phyloP scores from a whole-genome alignment of 345 rosid species.

The Erucastrum elatum region DNA sequence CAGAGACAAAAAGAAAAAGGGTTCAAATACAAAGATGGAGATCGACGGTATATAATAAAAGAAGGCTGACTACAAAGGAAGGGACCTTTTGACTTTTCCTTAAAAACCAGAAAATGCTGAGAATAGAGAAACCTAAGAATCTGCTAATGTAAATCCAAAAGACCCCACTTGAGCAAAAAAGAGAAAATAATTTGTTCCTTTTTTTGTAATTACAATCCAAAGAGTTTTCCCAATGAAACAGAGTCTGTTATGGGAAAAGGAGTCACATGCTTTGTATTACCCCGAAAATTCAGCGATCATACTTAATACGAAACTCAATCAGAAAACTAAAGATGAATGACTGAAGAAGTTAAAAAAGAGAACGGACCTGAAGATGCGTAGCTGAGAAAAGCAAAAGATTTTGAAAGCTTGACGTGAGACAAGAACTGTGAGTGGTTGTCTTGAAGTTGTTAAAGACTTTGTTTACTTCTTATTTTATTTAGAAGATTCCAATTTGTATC shows the following conservation, averaged over 20 bases:
- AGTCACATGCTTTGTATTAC: slow-evolving; percentile 16
- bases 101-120: not conserved
- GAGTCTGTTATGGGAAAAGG: slow-evolving; percentile 12
- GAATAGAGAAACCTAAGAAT: not conserved
- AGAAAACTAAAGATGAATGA: not conserved
- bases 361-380: slow-evolving; percentile 29
- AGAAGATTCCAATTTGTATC: slow-evolving; percentile 4
- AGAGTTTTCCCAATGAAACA: slow-evolving; percentile 27
- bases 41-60: slow-evolving; percentile 6
- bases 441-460: slow-evolving; percentile 3
- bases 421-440: slow-evolving; percentile 3
- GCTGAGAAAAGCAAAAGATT: slow-evolving; percentile 15
- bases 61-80: not conserved
- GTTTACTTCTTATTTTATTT: not conserved
- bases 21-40: slow-evolving; percentile 12
- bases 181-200: not conserved
- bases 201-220: not conserved
- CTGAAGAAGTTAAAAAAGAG: slow-evolving; percentile 7
- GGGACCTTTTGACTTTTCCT: not conserved
- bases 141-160: not conserved
- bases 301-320: not conserved
- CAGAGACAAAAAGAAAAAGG: not conserved
- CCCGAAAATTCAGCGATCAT: slow-evolving; percentile 4
- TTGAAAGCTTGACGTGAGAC: slow-evolving; percentile 32
- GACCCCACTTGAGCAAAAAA: not conserved